Base-by-base conservation (phyloP, 352 stramenopile species). In the Globisporangium rhizosaccharum region DNA sequence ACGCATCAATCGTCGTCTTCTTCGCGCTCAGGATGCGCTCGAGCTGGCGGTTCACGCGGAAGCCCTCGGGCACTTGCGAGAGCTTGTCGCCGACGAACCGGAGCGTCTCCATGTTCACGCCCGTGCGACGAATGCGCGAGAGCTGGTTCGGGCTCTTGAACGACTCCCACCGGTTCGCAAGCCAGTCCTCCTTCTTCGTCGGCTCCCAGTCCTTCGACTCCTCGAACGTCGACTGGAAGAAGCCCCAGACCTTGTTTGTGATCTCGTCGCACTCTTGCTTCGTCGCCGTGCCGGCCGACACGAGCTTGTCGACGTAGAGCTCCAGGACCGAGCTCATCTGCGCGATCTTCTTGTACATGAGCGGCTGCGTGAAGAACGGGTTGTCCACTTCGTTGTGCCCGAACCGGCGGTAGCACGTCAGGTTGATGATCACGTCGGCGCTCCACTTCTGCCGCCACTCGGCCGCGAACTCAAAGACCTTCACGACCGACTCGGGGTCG, bases 331-430 rank as follows among this genome's bases (percentile, higher is more conserved):
- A 88, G n/a, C 87, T 90, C 71, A 98, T 96, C 56, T 88, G 75
- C 2, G 72, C 80, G 65, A 99, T 98, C 68, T 93, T 86, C 63
- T 96, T 92, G 82, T 99, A 99, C 67, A 99, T 88, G n/a, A 94
- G 80, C 11, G 97, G 97, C 78, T 99, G 97, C n/a, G 97, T 99
- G 70, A 99, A 99, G 56, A 96, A 88, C 41, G 97, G 97, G 66
- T 99, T 96, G 79, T 99, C 97, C 51, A 98, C 85, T 79, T 99
- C 97, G 76, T 99, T 99, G 82, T 99, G 97, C 6, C 97, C 97
- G 69, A 98, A 97, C 23, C 92, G 82, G 66, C 97, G 91, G 80
- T 99, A 99, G 71, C 97, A 98, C 57, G 98, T 92, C 68, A 99
- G 79, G 79, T 99, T 97, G 69, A 99, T 96, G 64, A 99, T 98